phyloP scores from a whole-genome alignment of 805 yeast species.

The Monosporozyma aerobia region DNA sequence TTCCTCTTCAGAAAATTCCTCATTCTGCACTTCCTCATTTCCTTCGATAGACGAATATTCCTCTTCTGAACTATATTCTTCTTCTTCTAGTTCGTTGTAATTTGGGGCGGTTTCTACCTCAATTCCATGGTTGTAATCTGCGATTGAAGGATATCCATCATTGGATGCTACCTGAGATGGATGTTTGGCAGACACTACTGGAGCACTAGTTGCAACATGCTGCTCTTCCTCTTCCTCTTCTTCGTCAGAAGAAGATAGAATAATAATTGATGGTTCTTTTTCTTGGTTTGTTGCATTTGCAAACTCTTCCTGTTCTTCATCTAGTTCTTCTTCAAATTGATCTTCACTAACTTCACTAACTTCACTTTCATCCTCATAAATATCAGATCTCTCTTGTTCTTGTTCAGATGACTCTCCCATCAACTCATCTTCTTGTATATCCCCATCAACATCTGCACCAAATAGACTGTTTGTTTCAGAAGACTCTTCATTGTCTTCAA shows the following conservation, averaged over 20 bases:
- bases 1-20: not conserved
- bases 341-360: not conserved
- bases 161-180: not conserved
- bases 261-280: conserved; percentile 4
- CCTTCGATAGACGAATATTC: not conserved
- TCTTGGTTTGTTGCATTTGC: not conserved
- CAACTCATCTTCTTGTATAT: conserved; percentile 3
- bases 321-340: not conserved
- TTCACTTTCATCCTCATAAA: not conserved
- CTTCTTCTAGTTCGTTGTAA: not conserved
- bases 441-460: not conserved
- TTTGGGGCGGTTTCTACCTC: not conserved
- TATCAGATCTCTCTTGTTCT: not conserved
- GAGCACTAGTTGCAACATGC: not conserved
- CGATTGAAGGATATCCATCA: not conserved
- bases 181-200: not conserved
- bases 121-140: not conserved
- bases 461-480: not conserved
- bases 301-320: conserved; percentile 1
- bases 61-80: conserved; percentile 1
- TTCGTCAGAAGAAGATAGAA: conserved; percentile 6
- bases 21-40: not conserved
- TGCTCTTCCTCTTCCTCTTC: not conserved
- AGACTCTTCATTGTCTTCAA: not conserved
- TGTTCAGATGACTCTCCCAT: not conserved